Evolutionary conservation across 225 moss, liverwort and hornwort genomes (phyloP).

Genomic region (Anthoceros angustus): DNA sequence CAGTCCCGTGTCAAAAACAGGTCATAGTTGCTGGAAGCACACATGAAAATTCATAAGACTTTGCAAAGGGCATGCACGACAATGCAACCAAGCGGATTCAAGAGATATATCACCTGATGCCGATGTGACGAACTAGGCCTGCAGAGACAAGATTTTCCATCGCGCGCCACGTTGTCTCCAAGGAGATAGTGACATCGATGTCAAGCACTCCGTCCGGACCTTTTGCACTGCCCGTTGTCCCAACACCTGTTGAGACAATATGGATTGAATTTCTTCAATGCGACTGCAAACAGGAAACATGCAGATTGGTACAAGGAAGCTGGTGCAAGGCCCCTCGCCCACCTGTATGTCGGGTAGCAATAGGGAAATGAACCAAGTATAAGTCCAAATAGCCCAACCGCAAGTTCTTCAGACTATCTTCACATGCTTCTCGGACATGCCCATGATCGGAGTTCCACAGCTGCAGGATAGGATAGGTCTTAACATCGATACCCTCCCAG

Average conservation of each 20-base stretch:
- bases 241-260: constrained; percentile 40
- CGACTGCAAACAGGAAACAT: no score
- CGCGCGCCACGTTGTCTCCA: constrained; percentile 72
- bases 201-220: constrained; percentile 65
- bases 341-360: constrained; percentile 76
- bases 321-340: not conserved
- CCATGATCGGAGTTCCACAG: constrained; percentile 97
- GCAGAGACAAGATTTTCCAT: constrained; percentile 77
- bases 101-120: constrained; percentile 40
- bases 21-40: constrained; percentile 63
- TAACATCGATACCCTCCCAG: not conserved
- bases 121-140: constrained; percentile 62
- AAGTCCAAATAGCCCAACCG: constrained; percentile 81
- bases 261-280: no score
- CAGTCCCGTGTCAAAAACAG: constrained; percentile 68
- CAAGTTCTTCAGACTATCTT: constrained; percentile 73
- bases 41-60: no score
- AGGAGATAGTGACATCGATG: constrained; percentile 65
- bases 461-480: constrained; percentile 13
- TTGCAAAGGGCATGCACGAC: not conserved
- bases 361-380: constrained; percentile 74
- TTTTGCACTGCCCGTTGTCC: constrained; percentile 51
- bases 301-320: not conserved
- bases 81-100: not conserved
- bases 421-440: constrained; percentile 69